phyloP scores from a whole-genome alignment of 169 alveolate genomes.

The Babesia caballi region DNA sequence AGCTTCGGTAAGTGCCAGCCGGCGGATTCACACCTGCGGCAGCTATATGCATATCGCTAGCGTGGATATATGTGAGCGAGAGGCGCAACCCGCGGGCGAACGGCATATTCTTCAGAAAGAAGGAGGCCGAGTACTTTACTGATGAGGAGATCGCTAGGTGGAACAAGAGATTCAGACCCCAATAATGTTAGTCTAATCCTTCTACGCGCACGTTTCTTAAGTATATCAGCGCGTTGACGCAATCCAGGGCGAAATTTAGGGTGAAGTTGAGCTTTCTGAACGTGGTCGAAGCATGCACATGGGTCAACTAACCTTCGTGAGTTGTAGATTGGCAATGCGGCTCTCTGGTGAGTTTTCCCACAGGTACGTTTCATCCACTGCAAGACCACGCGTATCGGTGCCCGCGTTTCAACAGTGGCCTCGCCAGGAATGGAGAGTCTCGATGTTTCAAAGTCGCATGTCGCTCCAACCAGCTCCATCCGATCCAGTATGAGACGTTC shows the following conservation, averaged over 20 bases:
- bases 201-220: slow-evolving; percentile 17
- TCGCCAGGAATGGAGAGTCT: not conserved
- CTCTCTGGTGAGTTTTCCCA: not conserved
- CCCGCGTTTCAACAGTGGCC: not conserved
- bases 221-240: not conserved
- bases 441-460: not conserved
- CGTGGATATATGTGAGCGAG: slow-evolving; percentile 60
- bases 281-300: too few relatives aligned
- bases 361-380: not conserved
- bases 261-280: slow-evolving; percentile 1
- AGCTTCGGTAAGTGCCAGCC: slow-evolving; percentile 20
- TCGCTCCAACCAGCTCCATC: slow-evolving; percentile 11
- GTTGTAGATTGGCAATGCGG: not conserved
- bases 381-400: not conserved
- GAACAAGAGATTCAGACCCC: slow-evolving; percentile 30
- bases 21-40: too few relatives aligned
- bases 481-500: not conserved
- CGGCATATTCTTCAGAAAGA: slow-evolving; percentile 56
- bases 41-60: slow-evolving; percentile 44
- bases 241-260: not conserved
- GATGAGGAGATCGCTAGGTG: slow-evolving; percentile 48
- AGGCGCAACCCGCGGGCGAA: slow-evolving; percentile 47
- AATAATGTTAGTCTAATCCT: not conserved
- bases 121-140: slow-evolving; percentile 30
- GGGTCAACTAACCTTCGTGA: slow-evolving; percentile 1